phyloP scores from a whole-genome alignment of 805 yeast species.

The Monosporozyma siamensis region DNA sequence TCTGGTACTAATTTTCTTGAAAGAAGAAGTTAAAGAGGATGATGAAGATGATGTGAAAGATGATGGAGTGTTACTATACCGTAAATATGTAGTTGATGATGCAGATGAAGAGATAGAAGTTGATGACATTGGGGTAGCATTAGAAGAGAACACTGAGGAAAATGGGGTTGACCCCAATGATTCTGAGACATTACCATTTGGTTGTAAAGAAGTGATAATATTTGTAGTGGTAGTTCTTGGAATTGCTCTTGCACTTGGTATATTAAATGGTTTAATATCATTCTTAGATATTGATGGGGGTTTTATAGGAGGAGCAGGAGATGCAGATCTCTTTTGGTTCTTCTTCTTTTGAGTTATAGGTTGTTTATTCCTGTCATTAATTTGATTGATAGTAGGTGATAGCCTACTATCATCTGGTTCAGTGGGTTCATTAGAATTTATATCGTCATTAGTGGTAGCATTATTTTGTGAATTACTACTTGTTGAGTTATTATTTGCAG shows the following conservation, averaged over 20 bases:
- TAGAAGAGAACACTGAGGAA: conserved; percentile 6
- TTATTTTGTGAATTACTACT: conserved; percentile 1
- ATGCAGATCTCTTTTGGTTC: conserved; percentile 3
- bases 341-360: background rate
- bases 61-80: conserved; percentile 5
- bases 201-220: background rate
- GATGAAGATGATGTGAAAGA: conserved; percentile 9
- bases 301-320: conserved; percentile 2
- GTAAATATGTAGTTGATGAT: no score
- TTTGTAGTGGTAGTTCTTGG: conserved; percentile 1
- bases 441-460: conserved; percentile 14
- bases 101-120: conserved; percentile 3
- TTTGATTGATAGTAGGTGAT: conserved; percentile 27
- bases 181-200: background rate
- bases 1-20: conserved; percentile 1
- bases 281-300: background rate
- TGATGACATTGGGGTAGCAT: conserved; percentile 3
- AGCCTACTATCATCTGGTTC: conserved; percentile 42
- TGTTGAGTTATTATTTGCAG: conserved; percentile 3
- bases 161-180: conserved; percentile 2
- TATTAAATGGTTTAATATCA: conserved; percentile 1
- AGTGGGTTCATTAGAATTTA: conserved; percentile 31
- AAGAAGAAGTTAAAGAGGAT: conserved; percentile 4
- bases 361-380: background rate
- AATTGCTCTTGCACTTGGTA: conserved; percentile 5